These are phyloP conservation scores for Ophiostoma sp. DNA, from an alignment of 2,329 filamentous ascomycete species.

Conservation along the genomic window DNA sequence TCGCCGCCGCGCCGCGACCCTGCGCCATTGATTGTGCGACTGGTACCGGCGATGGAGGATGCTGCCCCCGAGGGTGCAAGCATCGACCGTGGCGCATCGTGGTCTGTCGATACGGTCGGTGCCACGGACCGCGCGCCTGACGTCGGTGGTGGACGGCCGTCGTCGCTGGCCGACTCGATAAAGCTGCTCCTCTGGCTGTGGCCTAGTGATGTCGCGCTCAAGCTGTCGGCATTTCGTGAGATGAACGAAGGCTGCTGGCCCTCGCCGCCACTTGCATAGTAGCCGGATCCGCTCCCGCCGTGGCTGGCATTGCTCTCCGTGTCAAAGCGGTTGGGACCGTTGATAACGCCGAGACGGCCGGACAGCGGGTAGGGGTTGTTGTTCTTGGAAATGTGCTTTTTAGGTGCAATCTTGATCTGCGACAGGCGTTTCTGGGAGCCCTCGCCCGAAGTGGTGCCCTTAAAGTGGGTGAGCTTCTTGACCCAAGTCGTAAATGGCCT, in stretches of 20 bases:
- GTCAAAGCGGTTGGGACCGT: constrained; percentile 20
- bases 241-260: constrained; percentile 36
- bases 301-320: constrained; percentile 5
- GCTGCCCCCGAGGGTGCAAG: constrained; percentile 61
- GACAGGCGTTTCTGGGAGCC: constrained; percentile 43
- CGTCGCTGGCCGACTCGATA: constrained; percentile 55
- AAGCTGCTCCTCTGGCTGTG: constrained; percentile 51
- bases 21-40: constrained; percentile 58
- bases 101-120: constrained; percentile 77
- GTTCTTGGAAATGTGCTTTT: constrained; percentile 59
- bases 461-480: constrained; percentile 86
- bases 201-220: constrained; percentile 51
- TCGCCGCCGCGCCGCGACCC: constrained; percentile 60
- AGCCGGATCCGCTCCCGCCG: neutral
- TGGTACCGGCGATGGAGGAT: constrained; percentile 66
- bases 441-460: constrained; percentile 57
- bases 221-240: constrained; percentile 43
- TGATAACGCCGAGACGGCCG: constrained; percentile 45
- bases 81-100: constrained; percentile 68
- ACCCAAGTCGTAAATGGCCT: constrained; percentile 90
- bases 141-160: constrained; percentile 52
- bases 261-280: constrained; percentile 10
- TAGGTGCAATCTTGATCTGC: constrained; percentile 42
- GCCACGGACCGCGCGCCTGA: constrained; percentile 67
- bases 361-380: constrained; percentile 94